A percentile compares a stretch with the other conserved stretches of the same genome.
Evolutionary conservation across 768 basidiomycete genomes (phyloP).

Genomic region (Astraeus odoratus): DNA sequence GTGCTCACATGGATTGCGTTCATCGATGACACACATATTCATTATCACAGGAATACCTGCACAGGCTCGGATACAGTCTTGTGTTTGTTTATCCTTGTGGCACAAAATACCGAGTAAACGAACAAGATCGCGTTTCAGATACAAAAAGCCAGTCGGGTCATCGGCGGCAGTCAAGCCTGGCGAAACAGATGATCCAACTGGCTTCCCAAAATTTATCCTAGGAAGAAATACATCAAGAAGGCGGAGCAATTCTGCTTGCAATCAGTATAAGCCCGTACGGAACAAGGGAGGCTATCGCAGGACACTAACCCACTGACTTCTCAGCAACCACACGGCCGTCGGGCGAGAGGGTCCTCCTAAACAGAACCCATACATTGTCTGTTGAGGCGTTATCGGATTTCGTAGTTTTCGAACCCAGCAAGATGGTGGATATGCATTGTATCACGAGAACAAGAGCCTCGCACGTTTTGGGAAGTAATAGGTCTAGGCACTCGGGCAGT

Average conservation of each 20-base stretch:
- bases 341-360: constrained; percentile 38
- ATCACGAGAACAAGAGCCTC: constrained; percentile 74
- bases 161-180: constrained; percentile 17
- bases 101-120: constrained; percentile 76
- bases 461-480: constrained; percentile 69
- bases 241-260: constrained; percentile 54
- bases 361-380: constrained; percentile 29
- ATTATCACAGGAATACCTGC: constrained; percentile 79
- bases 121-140: constrained; percentile 87
- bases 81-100: constrained; percentile 55
- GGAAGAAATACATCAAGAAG: constrained; percentile 80
- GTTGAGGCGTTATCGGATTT: constrained; percentile 8
- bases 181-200: constrained; percentile 27
- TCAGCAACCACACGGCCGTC: constrained; percentile 42
- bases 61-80: constrained; percentile 64
- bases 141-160: constrained; percentile 61
- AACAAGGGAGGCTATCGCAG: not conserved
- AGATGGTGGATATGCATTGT: constrained; percentile 66
- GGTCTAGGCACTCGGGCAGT: constrained; percentile 52
- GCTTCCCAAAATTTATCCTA: constrained; percentile 73
- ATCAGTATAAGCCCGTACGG: constrained; percentile 1
- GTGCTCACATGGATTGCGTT: constrained; percentile 84
- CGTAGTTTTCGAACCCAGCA: constrained; percentile 38
- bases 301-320: constrained; percentile 48
- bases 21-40: constrained; percentile 86